These are phyloP conservation scores for Sugiyamaella paludigena DNA, from an alignment of 1,139 yeast genomes.

Conservation along the genomic window DNA sequence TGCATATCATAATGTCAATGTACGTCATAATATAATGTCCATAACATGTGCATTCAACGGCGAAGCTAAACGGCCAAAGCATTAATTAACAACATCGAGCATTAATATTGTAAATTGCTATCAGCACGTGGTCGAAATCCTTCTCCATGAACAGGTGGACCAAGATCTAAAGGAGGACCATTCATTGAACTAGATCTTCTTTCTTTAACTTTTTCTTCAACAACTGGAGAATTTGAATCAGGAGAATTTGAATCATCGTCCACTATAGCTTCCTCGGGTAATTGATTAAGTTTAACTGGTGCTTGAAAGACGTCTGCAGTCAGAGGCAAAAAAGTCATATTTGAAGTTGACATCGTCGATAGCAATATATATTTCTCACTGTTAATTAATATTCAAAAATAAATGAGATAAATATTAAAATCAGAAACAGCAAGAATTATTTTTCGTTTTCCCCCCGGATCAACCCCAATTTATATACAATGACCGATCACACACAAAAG, in stretches of 20 bases:
- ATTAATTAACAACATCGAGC: no score
- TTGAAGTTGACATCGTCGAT: no score
- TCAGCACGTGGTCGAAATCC: slow-evolving; percentile 26
- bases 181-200: slow-evolving; percentile 24
- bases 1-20: no score
- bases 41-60: neutral
- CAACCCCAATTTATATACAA: no score
- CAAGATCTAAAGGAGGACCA: slow-evolving; percentile 21
- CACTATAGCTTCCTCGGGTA: slow-evolving; percentile 16
- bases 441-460: no score
- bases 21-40: neutral
- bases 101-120: slow-evolving; percentile 12
- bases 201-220: slow-evolving; percentile 7
- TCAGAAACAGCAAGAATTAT: no score
- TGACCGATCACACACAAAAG: no score
- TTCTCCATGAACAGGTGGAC: slow-evolving; percentile 26
- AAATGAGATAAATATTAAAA: neutral
- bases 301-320: slow-evolving; percentile 14
- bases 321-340: no score
- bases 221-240: slow-evolving; percentile 6
- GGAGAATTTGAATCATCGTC: slow-evolving; percentile 17
- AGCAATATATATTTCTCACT: no score
- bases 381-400: neutral
- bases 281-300: neutral
- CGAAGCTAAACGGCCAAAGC: no score